These are phyloP conservation scores for Plasmodium knowlesi DNA, from an alignment of 169 alveolate species.

Conservation along the genomic window DNA sequence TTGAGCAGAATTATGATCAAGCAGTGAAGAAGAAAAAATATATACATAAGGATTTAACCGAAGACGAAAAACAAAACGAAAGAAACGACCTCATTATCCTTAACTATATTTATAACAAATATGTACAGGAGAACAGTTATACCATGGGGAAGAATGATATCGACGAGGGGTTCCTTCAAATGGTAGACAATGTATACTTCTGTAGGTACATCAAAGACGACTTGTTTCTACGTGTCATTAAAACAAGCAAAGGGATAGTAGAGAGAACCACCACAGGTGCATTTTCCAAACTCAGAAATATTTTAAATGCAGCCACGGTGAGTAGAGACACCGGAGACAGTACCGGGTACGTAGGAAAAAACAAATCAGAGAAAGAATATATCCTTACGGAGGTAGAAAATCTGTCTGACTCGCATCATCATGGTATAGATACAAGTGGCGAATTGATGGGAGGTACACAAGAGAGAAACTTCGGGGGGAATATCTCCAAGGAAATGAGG, in stretches of 20 bases:
- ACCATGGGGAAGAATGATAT: neutral
- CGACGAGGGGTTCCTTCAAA: neutral
- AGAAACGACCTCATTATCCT: constrained; percentile 35
- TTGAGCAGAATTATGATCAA: constrained; percentile 16
- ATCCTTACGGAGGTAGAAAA: neutral
- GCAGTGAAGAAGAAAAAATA: constrained; percentile 1
- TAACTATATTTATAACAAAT: constrained; percentile 47
- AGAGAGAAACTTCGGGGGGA: neutral
- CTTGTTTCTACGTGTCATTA: constrained; percentile 14
- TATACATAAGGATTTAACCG: neutral
- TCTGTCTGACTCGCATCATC: neutral
- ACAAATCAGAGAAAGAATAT: neutral
- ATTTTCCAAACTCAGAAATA: neutral
- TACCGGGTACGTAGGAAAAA: neutral
- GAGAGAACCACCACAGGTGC: neutral
- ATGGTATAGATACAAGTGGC: neutral
- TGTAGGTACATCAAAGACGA: constrained; percentile 42
- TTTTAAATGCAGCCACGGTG: neutral
- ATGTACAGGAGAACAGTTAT: neutral
- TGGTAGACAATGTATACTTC: constrained; percentile 21
- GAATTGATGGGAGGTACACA: neutral
- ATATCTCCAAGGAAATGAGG: neutral
- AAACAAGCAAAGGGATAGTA: neutral
- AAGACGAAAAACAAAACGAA: constrained; percentile 11
- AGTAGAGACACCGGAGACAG: neutral